Evolutionary conservation across 2,329 filamentous ascomycete genomes (phyloP), one percentile per base, ranked within the genome.

Genomic region (Epichloe glyceriae): DNA sequence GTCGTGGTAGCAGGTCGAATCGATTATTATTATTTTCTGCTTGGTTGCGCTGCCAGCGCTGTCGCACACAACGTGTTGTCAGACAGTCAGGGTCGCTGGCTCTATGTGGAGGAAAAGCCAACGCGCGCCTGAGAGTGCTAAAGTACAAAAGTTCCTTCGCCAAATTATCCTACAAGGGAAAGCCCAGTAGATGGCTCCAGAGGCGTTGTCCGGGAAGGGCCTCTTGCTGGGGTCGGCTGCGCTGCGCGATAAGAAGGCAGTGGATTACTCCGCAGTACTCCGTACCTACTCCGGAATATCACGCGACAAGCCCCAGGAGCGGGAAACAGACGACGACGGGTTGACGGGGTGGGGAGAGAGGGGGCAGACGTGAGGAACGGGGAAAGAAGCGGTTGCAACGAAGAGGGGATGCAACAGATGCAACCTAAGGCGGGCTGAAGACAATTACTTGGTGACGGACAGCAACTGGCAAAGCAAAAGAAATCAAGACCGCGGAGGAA

Each of bases 101-200:
- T 48, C 54, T 55, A 17, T 55, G 44, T 50, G 60, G 56, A 59
- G 54, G 61, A 60, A 65, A 66, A 66, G 64, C 59, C 60, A 62
- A 62, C 61, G 58, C 56, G 62, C 56, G 62, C 57, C 60, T 59
- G 60, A 60, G 60, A 62, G 60, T 56, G 58, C 60, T 60, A 50
- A 37, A 50, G 60, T 63, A 64, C 66, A 68, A 68, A 68, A 69
- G 66, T 68, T 65, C 65, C 66, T 55, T 67, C 60, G 65, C 61
- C 60, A 62, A 66, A 59, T 47, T 63, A 64, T 58, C 63, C 62
- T 50, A 58, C 59, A 61, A 61, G 57, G 66, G 64, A 59, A 67
- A 64, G 58, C 64, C 58, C 62, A 62, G 60, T 59, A 61, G 53
- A 56, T 56, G 56, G 60, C 57, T 58, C 41, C 52, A 56, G 50